Conservation (phyloP, 129 eudicot species). For the Escallonia rubra region DNA sequence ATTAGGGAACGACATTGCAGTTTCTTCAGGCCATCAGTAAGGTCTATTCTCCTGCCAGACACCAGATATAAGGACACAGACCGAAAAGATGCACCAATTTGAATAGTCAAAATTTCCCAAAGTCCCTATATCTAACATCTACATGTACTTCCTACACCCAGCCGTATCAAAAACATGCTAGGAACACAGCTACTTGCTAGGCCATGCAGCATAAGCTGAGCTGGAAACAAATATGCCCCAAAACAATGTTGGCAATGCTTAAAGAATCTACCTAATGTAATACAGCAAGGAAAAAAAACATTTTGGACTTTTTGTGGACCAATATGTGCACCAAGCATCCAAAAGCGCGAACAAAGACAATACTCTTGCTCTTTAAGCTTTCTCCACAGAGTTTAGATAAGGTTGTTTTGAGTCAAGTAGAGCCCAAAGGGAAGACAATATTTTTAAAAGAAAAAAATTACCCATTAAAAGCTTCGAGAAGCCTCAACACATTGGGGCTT, state of each 20-base stretch:
- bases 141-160: too few relatives aligned
- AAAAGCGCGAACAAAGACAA: background rate
- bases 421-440: background rate
- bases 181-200: too few relatives aligned
- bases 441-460: conserved; percentile 13
- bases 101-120: too few relatives aligned
- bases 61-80: background rate
- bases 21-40: conserved; percentile 71
- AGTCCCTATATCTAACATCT: too few relatives aligned
- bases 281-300: background rate
- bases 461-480: conserved; percentile 90
- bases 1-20: conserved; percentile 82
- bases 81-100: too few relatives aligned
- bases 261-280: background rate
- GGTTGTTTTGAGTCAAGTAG: background rate
- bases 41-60: conserved; percentile 65
- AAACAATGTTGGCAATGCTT: background rate
- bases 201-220: too few relatives aligned
- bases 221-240: too few relatives aligned
- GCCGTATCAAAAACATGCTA: too few relatives aligned
- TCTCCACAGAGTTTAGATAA: too few relatives aligned
- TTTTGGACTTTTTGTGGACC: background rate
- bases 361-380: background rate
- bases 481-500: conserved; percentile 73
- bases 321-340: background rate